Conservation (phyloP, 2,329 filamentous ascomycete species). For the Xylariales sp. region DNA sequence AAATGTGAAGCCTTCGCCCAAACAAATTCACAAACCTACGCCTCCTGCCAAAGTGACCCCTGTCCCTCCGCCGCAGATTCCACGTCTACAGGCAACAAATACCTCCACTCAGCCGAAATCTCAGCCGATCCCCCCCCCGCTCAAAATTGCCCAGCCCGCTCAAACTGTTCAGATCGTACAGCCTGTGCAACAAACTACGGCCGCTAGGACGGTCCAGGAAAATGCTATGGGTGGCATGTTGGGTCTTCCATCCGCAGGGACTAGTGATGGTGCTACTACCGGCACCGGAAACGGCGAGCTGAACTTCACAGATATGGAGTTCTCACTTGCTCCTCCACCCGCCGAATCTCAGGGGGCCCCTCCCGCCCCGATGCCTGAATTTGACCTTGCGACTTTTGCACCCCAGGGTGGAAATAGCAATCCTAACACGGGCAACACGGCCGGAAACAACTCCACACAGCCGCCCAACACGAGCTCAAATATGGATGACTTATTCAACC, state of each 20-base stretch:
- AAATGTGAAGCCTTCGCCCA: conserved; percentile 48
- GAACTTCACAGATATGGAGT: conserved; percentile 68
- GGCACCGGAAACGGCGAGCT: conserved; percentile 52
- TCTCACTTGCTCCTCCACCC: conserved; percentile 61
- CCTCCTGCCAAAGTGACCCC: conserved; percentile 45
- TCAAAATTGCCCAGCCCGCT: conserved; percentile 23
- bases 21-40: conserved; percentile 40
- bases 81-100: conserved; percentile 41
- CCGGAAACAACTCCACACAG: conserved; percentile 23
- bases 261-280: conserved; percentile 32
- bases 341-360: conserved; percentile 48
- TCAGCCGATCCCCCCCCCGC: conserved; percentile 32
- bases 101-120: conserved; percentile 38
- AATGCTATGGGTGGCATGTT: conserved; percentile 40
- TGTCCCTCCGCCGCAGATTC: conserved; percentile 47
- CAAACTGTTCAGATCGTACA: conserved; percentile 34
- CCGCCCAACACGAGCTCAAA: conserved; percentile 37
- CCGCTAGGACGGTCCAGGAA: conserved; percentile 42
- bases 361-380: conserved; percentile 53
- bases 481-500: conserved; percentile 61
- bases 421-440: conserved; percentile 28
- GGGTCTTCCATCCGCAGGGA: conserved; percentile 32
- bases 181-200: conserved; percentile 35
- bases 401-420: conserved; percentile 39
- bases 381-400: conserved; percentile 60